phyloP scores from a whole-genome alignment of 1,139 yeast species.

The Candida pseudoviswanathii region DNA sequence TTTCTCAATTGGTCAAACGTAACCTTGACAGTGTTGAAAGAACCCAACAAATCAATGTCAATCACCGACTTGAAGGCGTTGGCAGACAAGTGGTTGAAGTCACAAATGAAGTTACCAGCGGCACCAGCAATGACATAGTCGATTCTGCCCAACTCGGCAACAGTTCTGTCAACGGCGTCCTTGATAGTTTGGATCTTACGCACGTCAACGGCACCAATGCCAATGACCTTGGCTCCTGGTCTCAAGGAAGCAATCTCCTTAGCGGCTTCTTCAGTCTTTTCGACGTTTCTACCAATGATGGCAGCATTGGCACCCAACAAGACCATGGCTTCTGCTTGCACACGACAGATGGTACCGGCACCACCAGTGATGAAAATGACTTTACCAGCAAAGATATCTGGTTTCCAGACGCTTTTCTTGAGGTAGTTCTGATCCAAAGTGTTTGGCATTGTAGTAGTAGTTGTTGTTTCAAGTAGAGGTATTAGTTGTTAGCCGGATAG shows the following conservation, averaged over 20 bases:
- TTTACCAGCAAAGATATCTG: conserved; percentile 75
- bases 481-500: conserved; percentile 4
- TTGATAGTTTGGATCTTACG: conserved; percentile 62
- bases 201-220: conserved; percentile 77
- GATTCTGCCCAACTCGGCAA: conserved; percentile 66
- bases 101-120: conserved; percentile 89
- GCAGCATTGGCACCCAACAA: conserved; percentile 87
- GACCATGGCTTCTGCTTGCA: conserved; percentile 85
- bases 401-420: conserved; percentile 45
- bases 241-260: conserved; percentile 61
- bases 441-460: conserved; percentile 14
- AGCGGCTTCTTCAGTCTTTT: conserved; percentile 71
- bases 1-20: conserved; percentile 65
- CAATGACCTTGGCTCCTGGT: conserved; percentile 67
- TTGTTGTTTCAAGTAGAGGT: background rate
- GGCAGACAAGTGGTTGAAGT: conserved; percentile 74
- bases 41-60: conserved; percentile 83
- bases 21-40: conserved; percentile 88
- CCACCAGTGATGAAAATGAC: conserved; percentile 96
- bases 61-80: conserved; percentile 90
- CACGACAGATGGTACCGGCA: conserved; percentile 92
- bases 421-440: conserved; percentile 33
- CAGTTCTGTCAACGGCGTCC: conserved; percentile 67
- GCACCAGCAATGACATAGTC: conserved; percentile 95
- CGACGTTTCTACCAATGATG: conserved; percentile 75